Evolutionary conservation across 169 alveolate species (phyloP).

Genomic region (Plasmodium vivax): DNA sequence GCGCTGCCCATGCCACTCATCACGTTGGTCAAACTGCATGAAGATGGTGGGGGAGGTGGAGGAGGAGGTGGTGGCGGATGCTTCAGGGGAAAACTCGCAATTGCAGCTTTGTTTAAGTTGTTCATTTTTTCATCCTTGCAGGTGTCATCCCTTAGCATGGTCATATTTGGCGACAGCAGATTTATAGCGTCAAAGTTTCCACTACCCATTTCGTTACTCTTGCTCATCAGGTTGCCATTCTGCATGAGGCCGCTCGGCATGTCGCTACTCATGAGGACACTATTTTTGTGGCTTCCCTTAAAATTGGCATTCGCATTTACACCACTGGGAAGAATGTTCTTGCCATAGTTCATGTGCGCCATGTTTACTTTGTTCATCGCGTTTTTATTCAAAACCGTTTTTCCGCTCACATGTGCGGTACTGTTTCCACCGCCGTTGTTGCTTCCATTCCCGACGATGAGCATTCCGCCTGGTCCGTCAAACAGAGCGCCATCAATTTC

Average conservation of each 20-base stretch:
- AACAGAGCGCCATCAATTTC: slow-evolving; percentile 6
- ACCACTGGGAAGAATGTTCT: neutral
- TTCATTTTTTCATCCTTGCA: slow-evolving; percentile 27
- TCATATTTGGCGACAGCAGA: slow-evolving; percentile 17
- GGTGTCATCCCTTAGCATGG: slow-evolving; percentile 1
- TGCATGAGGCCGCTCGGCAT: neutral
- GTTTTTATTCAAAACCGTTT: slow-evolving; percentile 19
- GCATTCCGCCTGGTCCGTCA: neutral
- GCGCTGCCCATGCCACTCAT: neutral
- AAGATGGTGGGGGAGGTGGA: slow-evolving; percentile 43
- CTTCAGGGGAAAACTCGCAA: neutral
- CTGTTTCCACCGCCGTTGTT: neutral
- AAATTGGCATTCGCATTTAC: neutral
- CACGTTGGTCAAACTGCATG: neutral
- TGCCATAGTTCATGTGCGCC: slow-evolving; percentile 4
- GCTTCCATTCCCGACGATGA: neutral
- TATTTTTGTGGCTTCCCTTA: slow-evolving; percentile 21
- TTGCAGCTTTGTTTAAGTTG: slow-evolving; percentile 16
- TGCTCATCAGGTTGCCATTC: neutral
- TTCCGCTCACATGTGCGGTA: neutral
- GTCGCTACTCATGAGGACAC: neutral
- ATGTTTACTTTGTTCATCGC: neutral
- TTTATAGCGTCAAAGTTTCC: slow-evolving; percentile 10
- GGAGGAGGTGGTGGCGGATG: slow-evolving; percentile 30
- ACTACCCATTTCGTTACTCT: slow-evolving; percentile 1